Conservation (phyloP, 352 stramenopile genomes). For the Phytophthora pini region DNA sequence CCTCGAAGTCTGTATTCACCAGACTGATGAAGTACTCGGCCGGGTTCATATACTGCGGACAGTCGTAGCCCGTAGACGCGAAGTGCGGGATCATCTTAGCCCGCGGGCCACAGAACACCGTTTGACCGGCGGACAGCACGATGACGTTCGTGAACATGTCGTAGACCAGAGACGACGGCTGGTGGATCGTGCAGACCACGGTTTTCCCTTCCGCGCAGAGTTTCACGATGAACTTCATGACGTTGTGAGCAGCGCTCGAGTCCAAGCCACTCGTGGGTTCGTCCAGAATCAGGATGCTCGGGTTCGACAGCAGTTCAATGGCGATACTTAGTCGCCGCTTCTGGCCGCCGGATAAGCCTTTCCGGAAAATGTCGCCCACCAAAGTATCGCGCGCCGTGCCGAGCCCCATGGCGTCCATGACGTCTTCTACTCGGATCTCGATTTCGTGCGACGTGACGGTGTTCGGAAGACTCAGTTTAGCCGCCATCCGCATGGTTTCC, state of each 20-base stretch:
- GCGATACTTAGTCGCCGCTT: slow-evolving; percentile 81
- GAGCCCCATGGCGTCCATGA: slow-evolving; percentile 69
- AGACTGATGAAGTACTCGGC: too few relatives aligned
- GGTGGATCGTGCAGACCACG: slow-evolving; percentile 93
- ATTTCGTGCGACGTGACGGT: slow-evolving; percentile 36
- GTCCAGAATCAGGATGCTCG: slow-evolving; percentile 85
- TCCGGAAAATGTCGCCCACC: slow-evolving; percentile 78
- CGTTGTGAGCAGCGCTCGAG: slow-evolving; percentile 19
- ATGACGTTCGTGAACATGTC: slow-evolving; percentile 50
- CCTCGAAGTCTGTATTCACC: background rate
- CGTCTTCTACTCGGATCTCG: slow-evolving; percentile 41
- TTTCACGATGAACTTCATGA: background rate
- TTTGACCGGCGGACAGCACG: slow-evolving; percentile 66
- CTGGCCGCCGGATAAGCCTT: slow-evolving; percentile 81
- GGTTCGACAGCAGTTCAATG: slow-evolving; percentile 78
- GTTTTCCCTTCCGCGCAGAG: slow-evolving; percentile 35
- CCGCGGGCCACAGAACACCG: slow-evolving; percentile 81
- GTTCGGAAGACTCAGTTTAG: slow-evolving; percentile 57
- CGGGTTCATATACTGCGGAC: slow-evolving; percentile 34
- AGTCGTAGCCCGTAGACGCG: slow-evolving; percentile 32
- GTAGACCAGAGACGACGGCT: slow-evolving; percentile 69
- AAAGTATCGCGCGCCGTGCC: slow-evolving; percentile 51
- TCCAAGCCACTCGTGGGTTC: slow-evolving; percentile 75
- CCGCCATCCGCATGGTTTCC: slow-evolving; percentile 73
- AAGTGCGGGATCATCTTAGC: slow-evolving; percentile 19